phyloP scores from a whole-genome alignment of 257 asterid genomes.

The Verbena officinalis region DNA sequence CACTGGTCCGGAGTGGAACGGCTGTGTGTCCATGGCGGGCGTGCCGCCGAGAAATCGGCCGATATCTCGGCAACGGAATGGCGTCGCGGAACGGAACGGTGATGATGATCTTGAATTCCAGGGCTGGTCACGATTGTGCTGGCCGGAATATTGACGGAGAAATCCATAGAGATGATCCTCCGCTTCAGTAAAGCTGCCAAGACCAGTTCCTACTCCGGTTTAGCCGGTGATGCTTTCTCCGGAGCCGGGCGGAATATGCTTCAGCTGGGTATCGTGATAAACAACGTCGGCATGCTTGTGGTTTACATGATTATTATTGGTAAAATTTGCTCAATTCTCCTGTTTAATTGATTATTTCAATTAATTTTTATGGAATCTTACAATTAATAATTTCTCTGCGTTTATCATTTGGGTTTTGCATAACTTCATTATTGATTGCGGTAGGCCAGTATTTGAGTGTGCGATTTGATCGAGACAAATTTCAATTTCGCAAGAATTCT shows the following conservation, averaged over 20 bases:
- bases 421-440: background rate
- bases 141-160: slow-evolving; percentile 73
- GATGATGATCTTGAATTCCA: too few species aligned
- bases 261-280: slow-evolving; percentile 70
- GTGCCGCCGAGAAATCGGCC: too few species aligned
- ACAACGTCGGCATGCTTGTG: slow-evolving; percentile 75
- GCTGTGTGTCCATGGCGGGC: too few species aligned
- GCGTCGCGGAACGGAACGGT: too few species aligned
- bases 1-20: too few species aligned
- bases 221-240: slow-evolving; percentile 69
- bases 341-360: background rate
- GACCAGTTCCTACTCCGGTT: slow-evolving; percentile 64
- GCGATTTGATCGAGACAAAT: background rate
- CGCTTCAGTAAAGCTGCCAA: slow-evolving; percentile 74
- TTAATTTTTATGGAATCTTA: background rate
- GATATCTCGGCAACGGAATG: too few species aligned
- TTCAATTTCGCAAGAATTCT: slow-evolving; percentile 9
- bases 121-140: slow-evolving; percentile 63
- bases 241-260: slow-evolving; percentile 63
- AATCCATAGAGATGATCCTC: slow-evolving; percentile 73
- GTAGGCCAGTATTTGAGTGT: background rate
- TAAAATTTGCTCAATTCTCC: slow-evolving; percentile 27
- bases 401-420: background rate
- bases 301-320: slow-evolving; percentile 90
- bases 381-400: background rate